Conservation (phyloP, 2,329 filamentous ascomycete species). For the Aspergillus sp. region DNA sequence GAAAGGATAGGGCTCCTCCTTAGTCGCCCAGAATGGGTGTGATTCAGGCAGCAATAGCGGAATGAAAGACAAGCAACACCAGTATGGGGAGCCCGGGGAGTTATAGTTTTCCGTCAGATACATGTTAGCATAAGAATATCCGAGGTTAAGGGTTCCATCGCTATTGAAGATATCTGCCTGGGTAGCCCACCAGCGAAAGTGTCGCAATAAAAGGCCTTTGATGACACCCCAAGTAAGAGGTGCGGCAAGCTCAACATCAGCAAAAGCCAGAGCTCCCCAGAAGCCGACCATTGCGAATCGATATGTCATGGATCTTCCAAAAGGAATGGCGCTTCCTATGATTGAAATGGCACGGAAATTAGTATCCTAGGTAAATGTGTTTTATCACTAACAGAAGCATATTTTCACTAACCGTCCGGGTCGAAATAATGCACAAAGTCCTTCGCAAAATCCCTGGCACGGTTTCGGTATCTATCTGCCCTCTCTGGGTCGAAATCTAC, state of each 20-base stretch:
- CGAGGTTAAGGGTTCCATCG: slow-evolving; percentile 69
- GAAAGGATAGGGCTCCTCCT: slow-evolving; percentile 59
- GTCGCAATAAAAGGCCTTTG: slow-evolving; percentile 68
- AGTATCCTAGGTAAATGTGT: neutral
- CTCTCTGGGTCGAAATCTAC: slow-evolving; percentile 60
- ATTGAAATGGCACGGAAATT: neutral
- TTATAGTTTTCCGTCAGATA: slow-evolving; percentile 83
- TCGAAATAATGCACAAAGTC: slow-evolving; percentile 76
- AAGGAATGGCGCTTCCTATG: slow-evolving; percentile 62
- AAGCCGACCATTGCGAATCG: slow-evolving; percentile 84
- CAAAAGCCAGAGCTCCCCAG: slow-evolving; percentile 73
- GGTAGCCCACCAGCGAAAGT: slow-evolving; percentile 75
- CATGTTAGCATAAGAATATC: slow-evolving; percentile 75
- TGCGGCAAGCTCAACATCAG: slow-evolving; percentile 65
- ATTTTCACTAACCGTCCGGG: slow-evolving; percentile 48
- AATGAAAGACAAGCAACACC: slow-evolving; percentile 75
- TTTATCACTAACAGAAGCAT: too few species aligned
- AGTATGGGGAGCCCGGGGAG: slow-evolving; percentile 67
- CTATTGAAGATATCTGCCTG: slow-evolving; percentile 70
- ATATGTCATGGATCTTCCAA: slow-evolving; percentile 73
- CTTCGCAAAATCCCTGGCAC: slow-evolving; percentile 62
- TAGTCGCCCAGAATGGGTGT: slow-evolving; percentile 70
- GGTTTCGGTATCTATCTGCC: slow-evolving; percentile 63
- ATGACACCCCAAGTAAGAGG: slow-evolving; percentile 75
- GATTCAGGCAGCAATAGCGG: slow-evolving; percentile 63